Evolutionary conservation across 352 stramenopile species (phyloP).

Genomic region (Phytophthora sansomeana): DNA sequence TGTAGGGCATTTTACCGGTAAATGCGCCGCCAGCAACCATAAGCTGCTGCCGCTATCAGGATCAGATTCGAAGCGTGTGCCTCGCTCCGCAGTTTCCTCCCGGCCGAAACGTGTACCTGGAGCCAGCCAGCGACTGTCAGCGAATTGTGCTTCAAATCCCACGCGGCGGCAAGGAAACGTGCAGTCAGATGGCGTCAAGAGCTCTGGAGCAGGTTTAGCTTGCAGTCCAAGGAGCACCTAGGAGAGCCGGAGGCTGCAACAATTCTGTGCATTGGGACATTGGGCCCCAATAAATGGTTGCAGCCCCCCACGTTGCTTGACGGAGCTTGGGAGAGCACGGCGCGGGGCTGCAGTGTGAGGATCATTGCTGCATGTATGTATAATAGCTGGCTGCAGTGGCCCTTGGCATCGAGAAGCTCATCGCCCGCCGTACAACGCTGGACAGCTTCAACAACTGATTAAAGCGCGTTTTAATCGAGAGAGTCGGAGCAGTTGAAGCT

Average conservation of each 20-base stretch:
- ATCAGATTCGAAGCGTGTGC: conserved; percentile 11
- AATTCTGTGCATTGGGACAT: conserved; percentile 16
- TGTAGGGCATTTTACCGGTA: too few relatives aligned
- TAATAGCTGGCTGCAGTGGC: too few relatives aligned
- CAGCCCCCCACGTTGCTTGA: too few relatives aligned
- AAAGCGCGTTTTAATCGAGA: conserved; percentile 32
- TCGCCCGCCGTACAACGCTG: background rate
- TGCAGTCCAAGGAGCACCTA: conserved; percentile 3
- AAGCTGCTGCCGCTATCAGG: background rate
- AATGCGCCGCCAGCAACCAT: too few relatives aligned
- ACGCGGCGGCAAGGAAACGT: conserved; percentile 21
- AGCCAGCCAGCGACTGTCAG: conserved; percentile 1
- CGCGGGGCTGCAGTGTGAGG: too few relatives aligned
- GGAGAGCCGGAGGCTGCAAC: conserved; percentile 24
- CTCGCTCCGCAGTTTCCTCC: conserved; percentile 18
- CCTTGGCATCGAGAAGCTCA: too few relatives aligned
- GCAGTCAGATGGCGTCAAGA: conserved; percentile 12
- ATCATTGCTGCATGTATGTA: too few relatives aligned
- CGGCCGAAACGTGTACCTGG: background rate
- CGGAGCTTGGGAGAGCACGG: too few relatives aligned
- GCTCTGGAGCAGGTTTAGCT: conserved; percentile 7
- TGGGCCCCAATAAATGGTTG: conserved; percentile 1
- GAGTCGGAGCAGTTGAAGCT: conserved; percentile 39
- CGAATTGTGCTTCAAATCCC: conserved; percentile 34
- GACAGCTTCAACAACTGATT: conserved; percentile 11